Evolutionary conservation across 1,139 yeast genomes (phyloP).

Genomic region (Blastobotrys raffinosifermentans): DNA sequence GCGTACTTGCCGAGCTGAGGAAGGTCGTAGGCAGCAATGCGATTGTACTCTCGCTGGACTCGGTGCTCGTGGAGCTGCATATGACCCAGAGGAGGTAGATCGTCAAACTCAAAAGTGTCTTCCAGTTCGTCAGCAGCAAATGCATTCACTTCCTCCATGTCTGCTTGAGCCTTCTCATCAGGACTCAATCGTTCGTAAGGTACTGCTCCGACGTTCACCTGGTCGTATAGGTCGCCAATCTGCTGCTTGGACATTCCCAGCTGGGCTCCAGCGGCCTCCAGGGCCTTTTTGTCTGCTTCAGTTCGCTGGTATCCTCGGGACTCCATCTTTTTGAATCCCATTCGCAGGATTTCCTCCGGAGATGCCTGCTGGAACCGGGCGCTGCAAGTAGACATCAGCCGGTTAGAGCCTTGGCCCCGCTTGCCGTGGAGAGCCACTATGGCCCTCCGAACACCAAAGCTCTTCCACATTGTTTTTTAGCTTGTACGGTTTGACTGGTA

Average conservation of each 20-base stretch:
- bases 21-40: constrained; percentile 87
- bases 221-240: constrained; percentile 27
- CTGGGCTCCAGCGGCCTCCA: constrained; percentile 29
- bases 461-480: too few species aligned
- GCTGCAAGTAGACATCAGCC: too few species aligned
- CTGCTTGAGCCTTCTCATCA: constrained; percentile 17
- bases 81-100: constrained; percentile 56
- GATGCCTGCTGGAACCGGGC: constrained; percentile 1
- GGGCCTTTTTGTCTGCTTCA: constrained; percentile 25
- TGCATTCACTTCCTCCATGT: constrained; percentile 17
- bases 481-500: too few species aligned
- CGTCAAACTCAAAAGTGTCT: constrained; percentile 45
- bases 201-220: constrained; percentile 22
- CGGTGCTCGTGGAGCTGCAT: constrained; percentile 57
- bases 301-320: constrained; percentile 25
- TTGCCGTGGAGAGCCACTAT: too few species aligned
- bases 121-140: constrained; percentile 25
- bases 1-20: constrained; percentile 69
- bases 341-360: constrained; percentile 26
- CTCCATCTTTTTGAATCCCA: constrained; percentile 32
- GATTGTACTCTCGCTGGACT: constrained; percentile 53
- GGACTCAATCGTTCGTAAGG: constrained; percentile 18
- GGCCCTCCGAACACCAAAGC: background rate
- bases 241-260: constrained; percentile 28
- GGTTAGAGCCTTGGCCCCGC: too few species aligned